Evolutionary conservation across 306 rosid species (phyloP).

Genomic region (Astragalus glycyphyllos): DNA sequence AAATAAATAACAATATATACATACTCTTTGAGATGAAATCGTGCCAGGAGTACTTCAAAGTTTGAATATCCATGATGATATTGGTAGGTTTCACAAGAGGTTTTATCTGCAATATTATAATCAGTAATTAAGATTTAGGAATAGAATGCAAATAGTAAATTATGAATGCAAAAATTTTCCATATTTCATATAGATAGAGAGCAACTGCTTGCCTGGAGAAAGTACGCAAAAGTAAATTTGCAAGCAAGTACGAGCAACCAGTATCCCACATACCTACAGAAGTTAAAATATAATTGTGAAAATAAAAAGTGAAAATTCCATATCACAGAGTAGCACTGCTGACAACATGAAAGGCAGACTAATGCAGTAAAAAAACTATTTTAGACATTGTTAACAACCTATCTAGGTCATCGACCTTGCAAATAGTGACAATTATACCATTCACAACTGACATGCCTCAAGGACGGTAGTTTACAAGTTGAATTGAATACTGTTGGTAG

Average conservation of each 20-base stretch:
- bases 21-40: conserved; percentile 86
- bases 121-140: conserved; percentile 9
- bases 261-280: conserved; percentile 75
- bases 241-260: conserved; percentile 86
- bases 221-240: conserved; percentile 92
- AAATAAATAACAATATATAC: conserved; percentile 31
- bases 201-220: conserved; percentile 80
- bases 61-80: conserved; percentile 54
- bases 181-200: neutral
- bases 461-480: conserved; percentile 12
- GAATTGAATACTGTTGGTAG: conserved; percentile 7
- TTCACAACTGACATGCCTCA: conserved; percentile 37
- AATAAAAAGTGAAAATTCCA: conserved; percentile 23
- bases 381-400: neutral
- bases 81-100: conserved; percentile 91
- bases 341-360: conserved; percentile 1
- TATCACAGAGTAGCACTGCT: conserved; percentile 27
- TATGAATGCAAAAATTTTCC: conserved; percentile 21
- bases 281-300: conserved; percentile 24
- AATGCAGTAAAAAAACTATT: neutral
- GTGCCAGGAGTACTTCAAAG: conserved; percentile 83
- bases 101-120: conserved; percentile 64
- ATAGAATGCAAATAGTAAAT: conserved; percentile 26
- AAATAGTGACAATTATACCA: neutral
- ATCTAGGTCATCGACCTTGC: neutral